Conservation (phyloP, 805 yeast species). For the Sugiyamaella floridensis region DNA sequence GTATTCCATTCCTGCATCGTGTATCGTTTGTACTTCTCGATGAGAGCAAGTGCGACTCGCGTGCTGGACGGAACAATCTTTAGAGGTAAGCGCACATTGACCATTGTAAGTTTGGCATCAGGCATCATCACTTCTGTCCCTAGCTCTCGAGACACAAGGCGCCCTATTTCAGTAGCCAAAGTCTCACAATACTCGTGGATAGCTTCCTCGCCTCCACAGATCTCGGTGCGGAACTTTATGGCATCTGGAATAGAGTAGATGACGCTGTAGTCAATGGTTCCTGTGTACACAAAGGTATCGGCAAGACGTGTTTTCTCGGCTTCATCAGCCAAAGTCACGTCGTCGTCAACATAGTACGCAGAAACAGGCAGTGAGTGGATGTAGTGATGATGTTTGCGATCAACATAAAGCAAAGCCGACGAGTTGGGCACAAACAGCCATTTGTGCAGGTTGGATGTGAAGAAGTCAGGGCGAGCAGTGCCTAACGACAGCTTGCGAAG, state of each 20-base stretch:
- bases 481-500: slow-evolving; percentile 22
- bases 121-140: slow-evolving; percentile 36
- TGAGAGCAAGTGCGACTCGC: slow-evolving; percentile 11
- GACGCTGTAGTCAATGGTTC: slow-evolving; percentile 44
- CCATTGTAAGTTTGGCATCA: slow-evolving; percentile 38
- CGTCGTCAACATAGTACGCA: slow-evolving; percentile 35
- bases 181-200: slow-evolving; percentile 43
- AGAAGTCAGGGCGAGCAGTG: slow-evolving; percentile 49
- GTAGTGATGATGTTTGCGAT: slow-evolving; percentile 40
- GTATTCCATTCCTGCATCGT: slow-evolving; percentile 34
- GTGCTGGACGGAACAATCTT: slow-evolving; percentile 20
- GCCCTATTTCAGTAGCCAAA: slow-evolving; percentile 42
- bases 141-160: slow-evolving; percentile 35
- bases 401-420: slow-evolving; percentile 53
- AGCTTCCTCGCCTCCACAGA: slow-evolving; percentile 54
- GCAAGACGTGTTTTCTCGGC: slow-evolving; percentile 20
- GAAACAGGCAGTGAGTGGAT: slow-evolving; percentile 57
- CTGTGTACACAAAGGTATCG: slow-evolving; percentile 44
- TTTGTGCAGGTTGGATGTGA: slow-evolving; percentile 58
- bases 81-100: slow-evolving; percentile 38
- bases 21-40: slow-evolving; percentile 10
- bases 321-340: slow-evolving; percentile 1
- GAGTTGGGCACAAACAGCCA: slow-evolving; percentile 59
- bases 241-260: slow-evolving; percentile 42
- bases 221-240: slow-evolving; percentile 43